These are phyloP conservation scores for Sequoiadendron giganteum DNA, from an alignment of 75 land plant species.

Conservation along the genomic window DNA sequence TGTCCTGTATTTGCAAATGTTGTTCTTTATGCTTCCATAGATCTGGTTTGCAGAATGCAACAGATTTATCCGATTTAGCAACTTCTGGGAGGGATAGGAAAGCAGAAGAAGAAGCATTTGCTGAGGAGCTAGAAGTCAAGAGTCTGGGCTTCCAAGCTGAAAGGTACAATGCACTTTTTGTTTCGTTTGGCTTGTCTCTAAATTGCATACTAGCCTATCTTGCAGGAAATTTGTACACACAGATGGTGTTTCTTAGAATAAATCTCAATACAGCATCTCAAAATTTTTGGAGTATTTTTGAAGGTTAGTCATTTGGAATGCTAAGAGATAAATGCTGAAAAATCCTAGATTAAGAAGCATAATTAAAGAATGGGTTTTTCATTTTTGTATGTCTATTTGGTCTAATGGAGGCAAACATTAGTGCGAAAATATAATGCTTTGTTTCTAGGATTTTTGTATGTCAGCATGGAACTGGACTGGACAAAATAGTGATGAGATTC, in stretches of 20 bases:
- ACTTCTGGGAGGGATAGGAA: slow-evolving; percentile 84
- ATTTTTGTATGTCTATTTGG: too few relatives aligned
- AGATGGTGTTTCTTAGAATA: neutral
- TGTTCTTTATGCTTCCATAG: slow-evolving; percentile 5
- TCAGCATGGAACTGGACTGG: neutral
- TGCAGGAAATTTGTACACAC: neutral
- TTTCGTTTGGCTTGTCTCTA: too few relatives aligned
- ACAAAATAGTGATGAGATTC: neutral
- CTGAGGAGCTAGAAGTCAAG: slow-evolving; percentile 63
- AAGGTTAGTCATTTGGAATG: too few relatives aligned
- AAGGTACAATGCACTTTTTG: slow-evolving; percentile 42
- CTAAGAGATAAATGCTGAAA: too few relatives aligned
- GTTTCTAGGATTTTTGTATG: neutral
- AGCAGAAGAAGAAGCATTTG: slow-evolving; percentile 64
- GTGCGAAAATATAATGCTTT: too few relatives aligned
- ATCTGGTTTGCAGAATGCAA: slow-evolving; percentile 56
- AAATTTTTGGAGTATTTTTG: neutral
- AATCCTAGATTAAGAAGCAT: too few relatives aligned
- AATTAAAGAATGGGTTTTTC: too few relatives aligned
- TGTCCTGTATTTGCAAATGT: neutral
- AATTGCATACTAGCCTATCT: neutral
- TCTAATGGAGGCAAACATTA: too few relatives aligned
- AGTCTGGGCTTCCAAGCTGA: slow-evolving; percentile 69
- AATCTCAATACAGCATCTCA: neutral
- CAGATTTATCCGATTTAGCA: slow-evolving; percentile 84